A percentile compares a stretch with the other conserved stretches of the same genome.
Conservation (phyloP, 345 rosid genomes). For the Carallia pectinifolia region DNA sequence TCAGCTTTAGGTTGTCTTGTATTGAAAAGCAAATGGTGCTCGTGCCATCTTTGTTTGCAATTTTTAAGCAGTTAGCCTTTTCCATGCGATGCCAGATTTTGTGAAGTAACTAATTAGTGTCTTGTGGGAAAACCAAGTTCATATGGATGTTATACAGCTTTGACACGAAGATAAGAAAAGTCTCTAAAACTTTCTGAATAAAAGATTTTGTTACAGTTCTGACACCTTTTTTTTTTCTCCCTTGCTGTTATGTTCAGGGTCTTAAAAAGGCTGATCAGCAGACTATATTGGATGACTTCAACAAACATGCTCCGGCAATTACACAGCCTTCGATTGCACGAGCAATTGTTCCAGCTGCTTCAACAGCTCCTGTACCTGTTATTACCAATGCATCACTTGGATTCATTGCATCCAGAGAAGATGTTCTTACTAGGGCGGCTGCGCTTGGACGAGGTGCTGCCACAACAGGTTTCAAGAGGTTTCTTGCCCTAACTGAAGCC, state of each 20-base stretch:
- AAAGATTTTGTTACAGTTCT: not conserved
- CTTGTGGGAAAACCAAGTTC: too few species aligned
- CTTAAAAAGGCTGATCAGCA: constrained; percentile 92
- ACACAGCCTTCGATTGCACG: constrained; percentile 31
- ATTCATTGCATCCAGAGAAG: constrained; percentile 82
- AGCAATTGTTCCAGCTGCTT: constrained; percentile 36
- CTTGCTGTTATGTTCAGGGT: constrained; percentile 48
- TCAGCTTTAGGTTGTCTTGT: not conserved
- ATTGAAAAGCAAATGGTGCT: too few species aligned
- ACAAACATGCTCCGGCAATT: constrained; percentile 72
- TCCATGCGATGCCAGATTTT: too few species aligned
- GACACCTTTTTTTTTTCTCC: not conserved
- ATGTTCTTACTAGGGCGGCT: constrained; percentile 90
- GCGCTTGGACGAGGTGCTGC: constrained; percentile 99
- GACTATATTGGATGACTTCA: constrained; percentile 83
- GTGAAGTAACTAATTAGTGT: not conserved
- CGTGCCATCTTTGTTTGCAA: too few species aligned
- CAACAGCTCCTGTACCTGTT: constrained; percentile 41
- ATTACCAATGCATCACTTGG: constrained; percentile 48
- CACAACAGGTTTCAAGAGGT: constrained; percentile 94
- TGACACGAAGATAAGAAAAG: too few species aligned
- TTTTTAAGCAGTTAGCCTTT: too few species aligned
- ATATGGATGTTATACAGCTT: too few species aligned
- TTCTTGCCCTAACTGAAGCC: constrained; percentile 97
- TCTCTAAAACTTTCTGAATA: too few species aligned